Base-by-base conservation (phyloP, 768 basidiomycete species). In the Cyathus striatus region DNA sequence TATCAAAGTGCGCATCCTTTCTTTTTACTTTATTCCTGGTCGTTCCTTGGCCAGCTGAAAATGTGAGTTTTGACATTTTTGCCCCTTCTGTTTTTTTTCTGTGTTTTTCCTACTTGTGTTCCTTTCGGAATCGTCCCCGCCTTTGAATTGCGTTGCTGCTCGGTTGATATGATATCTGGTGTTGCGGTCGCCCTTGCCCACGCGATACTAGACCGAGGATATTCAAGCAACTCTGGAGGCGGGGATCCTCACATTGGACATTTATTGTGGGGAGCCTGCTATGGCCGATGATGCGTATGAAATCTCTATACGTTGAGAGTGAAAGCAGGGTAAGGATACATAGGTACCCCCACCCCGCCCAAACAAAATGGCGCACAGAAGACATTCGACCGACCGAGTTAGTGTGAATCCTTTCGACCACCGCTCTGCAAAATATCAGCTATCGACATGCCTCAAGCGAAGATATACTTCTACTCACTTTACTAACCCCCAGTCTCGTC, bases 221-320 rank as follows among this genome's bases (percentile, higher is more conserved):
- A 56, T 85, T 41, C 56, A 65, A 22, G 78, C 74, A 23, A 62
- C 66, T 41, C 71, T 86, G 65, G 70, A 73, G 49, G 75, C 82
- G 54, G 83, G 83, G 25, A 58, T 86, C 40, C 72, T 86, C 36
- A 70, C 68, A 16, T 57, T 86, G 54, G 76, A 60, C 50, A 71
- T 86, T 48, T 59, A 69, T 40, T 70, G 68, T 47, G 80, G 79
- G 6, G 56, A 65, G 16, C 70, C 74, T 7, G 68, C 63, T 46
- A 47, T 62, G 41, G 51, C 57, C 23, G 70, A 79, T 44, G 68
- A 73, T 46, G 65, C 69, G 38, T 68, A 78, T 65, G 68, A 72
- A 35, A 69, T 84, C 40, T 55, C 63, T 45, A 69, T 83, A 57
- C 65, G 55, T 61, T 75, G 60, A 75, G 59, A 45, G 12, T 52